Base-by-base conservation (phyloP, 805 yeast genomes). In the Debaryomyces prosopidis region DNA sequence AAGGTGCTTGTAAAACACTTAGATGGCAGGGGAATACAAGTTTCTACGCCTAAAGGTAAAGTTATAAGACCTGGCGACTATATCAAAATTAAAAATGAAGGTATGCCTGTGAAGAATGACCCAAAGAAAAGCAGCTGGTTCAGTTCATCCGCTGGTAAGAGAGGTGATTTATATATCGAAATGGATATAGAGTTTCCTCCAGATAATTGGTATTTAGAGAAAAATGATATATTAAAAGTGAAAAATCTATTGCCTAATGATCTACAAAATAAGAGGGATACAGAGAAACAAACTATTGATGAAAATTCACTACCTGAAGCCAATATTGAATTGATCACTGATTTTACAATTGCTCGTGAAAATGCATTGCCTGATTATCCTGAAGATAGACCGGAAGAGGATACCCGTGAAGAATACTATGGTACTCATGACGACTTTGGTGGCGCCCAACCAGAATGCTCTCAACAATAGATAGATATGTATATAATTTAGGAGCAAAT, bases 201-300 rank as follows among this genome's bases (percentile, higher is more conserved):
- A 30, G 95, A 89, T 63, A 79, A 84, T 57, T 90, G 97, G 97
- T 84, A 84, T 57, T 64, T 80, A 52, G 96, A 89, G 61, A 79
- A 76, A 55, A 74, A 81, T 46, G 96, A 89, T 57, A 43, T 84
- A 3, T 47, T 65, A 18, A 78, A 75, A 48, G 67, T 87, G 42
- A 73, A 69, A 51, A 78, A 80, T 46, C 66, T 84, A 16, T 66
- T 87, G 40, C 90, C 87, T 3, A 63, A 47, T 46, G 66, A 58
- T 2, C 54, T 66, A 34, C 49, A 52, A n/a, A 59, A 51, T 40
- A 59, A 59, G 39, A 45, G 35, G 9, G 66, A 59, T 36, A 52
- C 51, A 5, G 49, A 48, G 36, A 59, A 51, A 36, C 66, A 63
- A 43, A 41, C 51, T 3, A 53, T 67, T 6, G 61, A 59, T 14